phyloP scores from a whole-genome alignment of 2,329 filamentous ascomycete genomes.

The Paraphaeosphaeria minitans region DNA sequence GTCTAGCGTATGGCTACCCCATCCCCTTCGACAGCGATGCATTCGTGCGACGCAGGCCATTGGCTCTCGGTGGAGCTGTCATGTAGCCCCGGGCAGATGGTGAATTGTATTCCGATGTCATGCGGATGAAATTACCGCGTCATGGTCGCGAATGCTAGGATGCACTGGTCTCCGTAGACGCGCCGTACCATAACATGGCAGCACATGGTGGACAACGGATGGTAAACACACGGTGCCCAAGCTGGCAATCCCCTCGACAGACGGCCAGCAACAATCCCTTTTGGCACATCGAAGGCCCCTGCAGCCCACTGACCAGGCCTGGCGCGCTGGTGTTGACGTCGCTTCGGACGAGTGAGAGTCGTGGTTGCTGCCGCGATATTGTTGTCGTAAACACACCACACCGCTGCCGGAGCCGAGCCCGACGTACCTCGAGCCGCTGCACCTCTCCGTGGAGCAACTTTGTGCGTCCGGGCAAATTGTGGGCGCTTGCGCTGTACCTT shows the following conservation, averaged over 20 bases:
- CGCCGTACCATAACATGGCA: slow-evolving; percentile 22
- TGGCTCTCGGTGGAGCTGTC: slow-evolving; percentile 5
- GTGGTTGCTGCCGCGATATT: slow-evolving; percentile 15
- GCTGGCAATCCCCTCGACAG: slow-evolving; percentile 13
- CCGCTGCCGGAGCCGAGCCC: slow-evolving; percentile 3
- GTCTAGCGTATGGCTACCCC: slow-evolving; percentile 20
- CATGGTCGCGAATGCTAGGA: slow-evolving; percentile 3
- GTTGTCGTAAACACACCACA: slow-evolving; percentile 23
- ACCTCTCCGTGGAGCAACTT: background rate
- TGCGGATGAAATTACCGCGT: background rate
- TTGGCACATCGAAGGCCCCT: background rate
- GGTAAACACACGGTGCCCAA: slow-evolving; percentile 30
- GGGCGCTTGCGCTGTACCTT: background rate
- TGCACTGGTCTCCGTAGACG: slow-evolving; percentile 5
- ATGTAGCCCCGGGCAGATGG: background rate
- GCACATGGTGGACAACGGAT: slow-evolving; percentile 28
- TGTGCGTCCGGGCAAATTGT: background rate
- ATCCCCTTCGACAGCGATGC: slow-evolving; percentile 8
- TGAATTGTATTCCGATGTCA: background rate
- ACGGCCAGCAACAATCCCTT: background rate
- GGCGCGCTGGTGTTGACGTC: slow-evolving; percentile 1
- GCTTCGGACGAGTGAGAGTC: background rate
- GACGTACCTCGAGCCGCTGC: slow-evolving; percentile 3
- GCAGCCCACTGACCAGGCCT: background rate
- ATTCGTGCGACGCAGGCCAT: slow-evolving; percentile 15